Evolutionary conservation across 257 asterid species (phyloP).

Genomic region (Nicotiana otophora): DNA sequence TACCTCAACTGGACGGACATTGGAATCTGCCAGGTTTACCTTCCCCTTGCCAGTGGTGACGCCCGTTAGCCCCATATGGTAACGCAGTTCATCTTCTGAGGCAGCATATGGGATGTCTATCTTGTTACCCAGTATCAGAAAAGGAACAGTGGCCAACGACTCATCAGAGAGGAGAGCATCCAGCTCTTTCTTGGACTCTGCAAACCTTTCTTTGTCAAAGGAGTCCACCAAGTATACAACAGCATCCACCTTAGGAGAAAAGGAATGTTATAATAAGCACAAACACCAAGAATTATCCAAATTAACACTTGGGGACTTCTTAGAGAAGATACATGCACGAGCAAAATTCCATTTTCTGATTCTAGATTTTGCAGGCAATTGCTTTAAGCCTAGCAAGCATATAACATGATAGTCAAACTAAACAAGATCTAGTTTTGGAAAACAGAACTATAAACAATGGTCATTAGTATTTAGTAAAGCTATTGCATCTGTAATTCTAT

Average conservation of each 20-base stretch:
- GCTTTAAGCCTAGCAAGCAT: not conserved
- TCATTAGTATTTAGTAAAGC: not conserved
- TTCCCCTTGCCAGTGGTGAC: conserved; percentile 78
- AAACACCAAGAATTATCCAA: not conserved
- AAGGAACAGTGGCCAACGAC: conserved; percentile 65
- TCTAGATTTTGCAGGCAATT: not conserved
- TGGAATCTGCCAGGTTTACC: conserved; percentile 60
- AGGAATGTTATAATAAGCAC: not conserved
- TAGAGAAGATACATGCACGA: not conserved
- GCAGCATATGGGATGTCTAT: conserved; percentile 81
- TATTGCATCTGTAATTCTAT: not conserved
- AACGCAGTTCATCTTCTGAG: conserved; percentile 70
- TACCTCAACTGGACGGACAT: conserved; percentile 66
- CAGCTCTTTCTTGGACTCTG: conserved; percentile 76
- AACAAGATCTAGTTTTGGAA: not conserved
- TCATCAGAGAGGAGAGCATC: conserved; percentile 77
- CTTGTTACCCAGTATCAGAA: conserved; percentile 79
- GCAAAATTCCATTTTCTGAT: not conserved
- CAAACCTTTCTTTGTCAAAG: conserved; percentile 70
- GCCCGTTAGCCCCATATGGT: conserved; percentile 56
- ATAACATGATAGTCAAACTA: too few relatives aligned
- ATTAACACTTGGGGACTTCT: not conserved
- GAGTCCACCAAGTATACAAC: conserved; percentile 78
- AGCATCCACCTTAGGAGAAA: conserved; percentile 64
- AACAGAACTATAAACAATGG: not conserved